These are phyloP conservation scores for Eucalyptus curtisii DNA, from an alignment of 345 rosid species.

Conservation along the genomic window DNA sequence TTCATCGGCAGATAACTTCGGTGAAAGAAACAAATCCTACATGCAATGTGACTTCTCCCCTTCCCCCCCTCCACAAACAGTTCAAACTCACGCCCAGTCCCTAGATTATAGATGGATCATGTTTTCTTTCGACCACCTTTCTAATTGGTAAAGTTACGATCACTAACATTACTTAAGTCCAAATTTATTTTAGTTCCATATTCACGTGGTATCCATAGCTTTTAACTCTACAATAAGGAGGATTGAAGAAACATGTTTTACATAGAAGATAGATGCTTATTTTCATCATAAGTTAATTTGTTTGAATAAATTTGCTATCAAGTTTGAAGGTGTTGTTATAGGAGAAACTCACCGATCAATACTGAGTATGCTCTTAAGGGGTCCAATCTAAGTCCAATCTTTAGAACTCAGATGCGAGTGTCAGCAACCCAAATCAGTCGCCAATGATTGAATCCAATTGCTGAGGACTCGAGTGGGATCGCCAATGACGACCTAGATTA, in stretches of 20 bases:
- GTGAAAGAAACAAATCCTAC: neutral
- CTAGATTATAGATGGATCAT: neutral
- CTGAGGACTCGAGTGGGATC: neutral
- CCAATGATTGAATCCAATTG: neutral
- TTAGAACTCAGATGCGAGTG: neutral
- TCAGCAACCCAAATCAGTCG: neutral
- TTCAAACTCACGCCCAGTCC: neutral
- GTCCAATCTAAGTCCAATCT: neutral
- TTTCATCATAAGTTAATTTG: neutral
- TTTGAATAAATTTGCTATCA: neutral
- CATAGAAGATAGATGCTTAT: neutral
- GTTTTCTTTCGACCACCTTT: neutral
- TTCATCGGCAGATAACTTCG: neutral
- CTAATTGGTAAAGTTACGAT: neutral
- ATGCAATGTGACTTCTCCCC: neutral
- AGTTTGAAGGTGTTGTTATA: neutral
- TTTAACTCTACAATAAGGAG: neutral
- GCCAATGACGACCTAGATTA: neutral
- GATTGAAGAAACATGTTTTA: neutral
- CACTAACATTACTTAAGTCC: neutral
- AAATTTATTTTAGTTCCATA: neutral
- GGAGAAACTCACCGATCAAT: fast-evolving
- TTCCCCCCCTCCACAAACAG: neutral
- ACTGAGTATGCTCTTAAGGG: neutral
- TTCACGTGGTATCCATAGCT: neutral